These are phyloP conservation scores for Calvatia gigantea DNA, from an alignment of 768 basidiomycete genomes.

Conservation along the genomic window DNA sequence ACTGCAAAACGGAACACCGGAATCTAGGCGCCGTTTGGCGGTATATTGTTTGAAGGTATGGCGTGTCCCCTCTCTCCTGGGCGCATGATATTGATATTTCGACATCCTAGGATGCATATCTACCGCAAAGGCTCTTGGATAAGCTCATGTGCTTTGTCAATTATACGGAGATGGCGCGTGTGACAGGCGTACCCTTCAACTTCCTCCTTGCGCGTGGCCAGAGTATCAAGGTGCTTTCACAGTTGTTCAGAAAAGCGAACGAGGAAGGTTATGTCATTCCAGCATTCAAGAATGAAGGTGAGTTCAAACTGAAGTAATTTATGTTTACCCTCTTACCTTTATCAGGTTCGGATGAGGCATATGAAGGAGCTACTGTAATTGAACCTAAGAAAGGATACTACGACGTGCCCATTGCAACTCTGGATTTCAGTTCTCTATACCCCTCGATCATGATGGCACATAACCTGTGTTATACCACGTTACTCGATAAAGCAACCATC, in stretches of 20 bases:
- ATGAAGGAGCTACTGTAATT: constrained; percentile 98
- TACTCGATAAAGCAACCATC: constrained; percentile 78
- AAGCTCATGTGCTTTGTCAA: constrained; percentile 99
- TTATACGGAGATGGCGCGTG: constrained; percentile 98
- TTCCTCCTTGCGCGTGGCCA: constrained; percentile 91
- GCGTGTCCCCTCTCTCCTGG: neutral
- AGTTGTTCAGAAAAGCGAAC: constrained; percentile 90
- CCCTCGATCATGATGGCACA: constrained; percentile 99
- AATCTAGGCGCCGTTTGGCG: constrained; percentile 87
- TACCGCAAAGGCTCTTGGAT: constrained; percentile 93
- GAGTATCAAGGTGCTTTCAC: constrained; percentile 97
- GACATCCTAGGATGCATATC: constrained; percentile 81
- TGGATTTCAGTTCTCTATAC: constrained; percentile 98
- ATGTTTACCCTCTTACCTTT: neutral
- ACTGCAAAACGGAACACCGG: constrained; percentile 92
- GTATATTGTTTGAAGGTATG: constrained; percentile 97
- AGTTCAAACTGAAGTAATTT: constrained; percentile 7
- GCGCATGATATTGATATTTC: neutral
- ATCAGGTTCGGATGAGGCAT: constrained; percentile 88
- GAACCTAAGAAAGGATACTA: constrained; percentile 97
- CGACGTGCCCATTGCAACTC: constrained; percentile 92
- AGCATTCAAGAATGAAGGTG: constrained; percentile 80
- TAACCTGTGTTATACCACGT: constrained; percentile 96
- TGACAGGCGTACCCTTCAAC: constrained; percentile 99
- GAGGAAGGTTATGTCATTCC: constrained; percentile 91